A percentile compares a stretch with the other conserved stretches of the same genome.
Conservation (phyloP, 164 flowering plant genomes). For the Brasenia schreberi region DNA sequence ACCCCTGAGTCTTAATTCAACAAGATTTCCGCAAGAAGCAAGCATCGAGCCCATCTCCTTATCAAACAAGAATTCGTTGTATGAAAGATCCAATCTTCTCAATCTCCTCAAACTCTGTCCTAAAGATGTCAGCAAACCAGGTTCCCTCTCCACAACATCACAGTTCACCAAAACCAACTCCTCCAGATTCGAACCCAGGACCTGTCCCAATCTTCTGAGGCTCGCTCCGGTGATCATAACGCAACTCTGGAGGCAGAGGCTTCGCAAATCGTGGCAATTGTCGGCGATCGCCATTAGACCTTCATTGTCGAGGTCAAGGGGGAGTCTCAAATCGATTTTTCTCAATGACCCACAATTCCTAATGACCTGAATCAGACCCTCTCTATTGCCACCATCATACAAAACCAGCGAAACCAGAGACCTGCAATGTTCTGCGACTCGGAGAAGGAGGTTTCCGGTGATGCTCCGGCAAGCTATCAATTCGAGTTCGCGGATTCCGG, state of each 20-base stretch:
- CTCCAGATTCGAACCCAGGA: slow-evolving; percentile 26
- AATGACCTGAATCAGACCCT: slow-evolving; percentile 43
- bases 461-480: slow-evolving; percentile 51
- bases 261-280: slow-evolving; percentile 26
- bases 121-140: slow-evolving; percentile 54
- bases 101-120: slow-evolving; percentile 50
- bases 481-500: slow-evolving; percentile 43
- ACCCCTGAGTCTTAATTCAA: slow-evolving; percentile 54
- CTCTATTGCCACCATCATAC: slow-evolving; percentile 63
- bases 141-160: slow-evolving; percentile 58
- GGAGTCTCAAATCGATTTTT: slow-evolving; percentile 54
- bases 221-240: slow-evolving; percentile 76
- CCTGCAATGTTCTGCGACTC: slow-evolving; percentile 32
- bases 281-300: slow-evolving; percentile 41
- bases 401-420: slow-evolving; percentile 43
- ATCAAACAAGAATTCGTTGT: slow-evolving; percentile 55
- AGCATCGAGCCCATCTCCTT: slow-evolving; percentile 60
- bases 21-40: slow-evolving; percentile 37
- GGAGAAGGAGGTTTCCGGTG: slow-evolving; percentile 34
- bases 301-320: slow-evolving; percentile 58
- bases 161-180: slow-evolving; percentile 64
- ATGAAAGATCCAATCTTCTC: slow-evolving; percentile 55
- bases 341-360: slow-evolving; percentile 16
- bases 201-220: slow-evolving; percentile 26
- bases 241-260: slow-evolving; percentile 61